A percentile compares a stretch with the other conserved stretches of the same genome.
Conservation (phyloP, 108 stramenopile species). For the Cyclotella distinguenda region DNA sequence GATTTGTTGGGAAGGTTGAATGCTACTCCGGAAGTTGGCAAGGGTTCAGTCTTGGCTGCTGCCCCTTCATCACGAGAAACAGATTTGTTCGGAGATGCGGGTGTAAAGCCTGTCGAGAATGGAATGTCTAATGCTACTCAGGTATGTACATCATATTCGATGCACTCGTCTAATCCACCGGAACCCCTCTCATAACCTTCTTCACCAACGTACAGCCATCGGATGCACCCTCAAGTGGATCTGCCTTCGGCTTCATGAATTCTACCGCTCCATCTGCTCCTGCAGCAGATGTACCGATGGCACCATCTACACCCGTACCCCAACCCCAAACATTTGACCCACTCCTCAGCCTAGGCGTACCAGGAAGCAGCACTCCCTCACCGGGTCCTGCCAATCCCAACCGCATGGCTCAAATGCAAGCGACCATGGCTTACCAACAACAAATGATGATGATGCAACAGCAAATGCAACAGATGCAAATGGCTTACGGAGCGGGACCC, state of each 20-base stretch:
- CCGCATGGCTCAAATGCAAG: conserved; percentile 75
- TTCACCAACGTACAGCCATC: no score
- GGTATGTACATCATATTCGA: conserved; percentile 13
- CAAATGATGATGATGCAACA: conserved; percentile 77
- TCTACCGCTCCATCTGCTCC: conserved; percentile 28
- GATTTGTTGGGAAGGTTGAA: conserved; percentile 49
- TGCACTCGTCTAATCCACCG: not conserved
- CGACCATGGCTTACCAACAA: conserved; percentile 71
- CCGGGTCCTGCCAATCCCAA: conserved; percentile 12
- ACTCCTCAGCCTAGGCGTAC: conserved; percentile 35
- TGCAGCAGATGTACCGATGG: conserved; percentile 5
- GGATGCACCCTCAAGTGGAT: conserved; percentile 45
- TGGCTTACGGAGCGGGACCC: conserved; percentile 58
- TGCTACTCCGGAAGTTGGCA: conserved; percentile 2
- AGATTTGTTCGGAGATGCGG: conserved; percentile 55
- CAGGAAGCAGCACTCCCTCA: conserved; percentile 15
- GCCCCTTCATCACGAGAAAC: conserved; percentile 25
- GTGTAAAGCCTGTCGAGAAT: conserved; percentile 34
- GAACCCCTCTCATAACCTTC: no score
- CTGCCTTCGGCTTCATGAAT: conserved; percentile 83
- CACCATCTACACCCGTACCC: conserved; percentile 26
- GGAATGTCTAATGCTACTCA: not conserved
- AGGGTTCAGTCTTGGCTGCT: conserved; percentile 5
- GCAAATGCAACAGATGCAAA: conserved; percentile 85
- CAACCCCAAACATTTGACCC: conserved; percentile 68